Conservation (phyloP, 2,329 filamentous ascomycete genomes). For the Xylaria sp. region DNA sequence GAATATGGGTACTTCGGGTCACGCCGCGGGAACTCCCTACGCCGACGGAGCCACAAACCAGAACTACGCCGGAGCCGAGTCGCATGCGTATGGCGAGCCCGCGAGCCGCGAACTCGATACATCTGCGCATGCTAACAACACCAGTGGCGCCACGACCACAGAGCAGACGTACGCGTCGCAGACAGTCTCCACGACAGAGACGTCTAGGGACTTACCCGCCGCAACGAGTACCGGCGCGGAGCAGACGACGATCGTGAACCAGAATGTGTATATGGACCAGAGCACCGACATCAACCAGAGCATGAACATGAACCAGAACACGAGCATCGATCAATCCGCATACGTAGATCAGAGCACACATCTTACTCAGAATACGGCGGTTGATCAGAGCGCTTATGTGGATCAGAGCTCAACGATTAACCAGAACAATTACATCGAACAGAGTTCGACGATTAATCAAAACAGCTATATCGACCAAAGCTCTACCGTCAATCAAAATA, state of each 20-base stretch:
- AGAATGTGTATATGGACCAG: conserved; percentile 1
- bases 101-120: conserved; percentile 18
- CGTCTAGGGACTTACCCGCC: not conserved
- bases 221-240: not conserved
- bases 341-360: conserved; percentile 24
- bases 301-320: conserved; percentile 8
- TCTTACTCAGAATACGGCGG: conserved; percentile 17
- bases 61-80: not conserved
- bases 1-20: conserved; percentile 13
- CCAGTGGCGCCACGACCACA: not conserved
- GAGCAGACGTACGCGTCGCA: conserved; percentile 21
- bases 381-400: conserved; percentile 20
- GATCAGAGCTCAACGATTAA: conserved; percentile 4
- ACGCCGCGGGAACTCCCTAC: not conserved
- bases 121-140: conserved; percentile 1
- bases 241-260: conserved; percentile 22
- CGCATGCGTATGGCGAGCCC: conserved; percentile 16
- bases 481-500: conserved; percentile 3
- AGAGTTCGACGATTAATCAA: conserved; percentile 19
- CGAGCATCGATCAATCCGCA: conserved; percentile 16
- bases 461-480: conserved; percentile 20
- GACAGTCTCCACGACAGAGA: conserved; percentile 1
- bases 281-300: conserved; percentile 7
- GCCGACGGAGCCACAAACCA: conserved; percentile 14
- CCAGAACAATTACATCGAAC: conserved; percentile 13